Evolutionary conservation across 495 filamentous ascomycete species (phyloP), one percentile per base, ranked within the genome.

Genomic region (Xeromyces bisporus): DNA sequence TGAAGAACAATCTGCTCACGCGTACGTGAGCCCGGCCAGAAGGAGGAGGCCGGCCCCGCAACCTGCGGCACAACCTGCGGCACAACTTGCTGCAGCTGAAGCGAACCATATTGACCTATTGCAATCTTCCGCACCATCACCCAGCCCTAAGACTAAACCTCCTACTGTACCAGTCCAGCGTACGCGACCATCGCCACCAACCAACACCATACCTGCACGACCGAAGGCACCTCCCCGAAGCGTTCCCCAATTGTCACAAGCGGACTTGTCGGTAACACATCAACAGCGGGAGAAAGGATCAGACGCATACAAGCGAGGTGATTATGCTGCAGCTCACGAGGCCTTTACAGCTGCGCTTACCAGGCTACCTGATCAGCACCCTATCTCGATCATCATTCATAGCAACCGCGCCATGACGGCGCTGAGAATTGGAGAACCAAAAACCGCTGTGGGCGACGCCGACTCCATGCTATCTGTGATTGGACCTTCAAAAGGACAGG

Each of bases 331-430:
- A 2, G 91, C 89, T 0, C 80, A 93, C 40, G 66, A 72, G 29
- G 70, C 73, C 7, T 97, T 94, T 60, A 73, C 77, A 0, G 60
- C 69, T 21, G 80, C 89, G 2, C 67, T 96, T 6, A 47, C 63
- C 3, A 67, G 67, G 31, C 62, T 97, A 16, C 91, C 89, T 6
- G 51, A 70, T 8, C 66, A 65, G n/a, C 91, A 96, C 48, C 83
- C 84, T 8, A 62, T 96, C 24, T 68, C 74, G 26, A 86, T 96
- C 38, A 56, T 93, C 15, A 62, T 94, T 14, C 75, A 86, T 31
- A 85, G 79, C 55, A 97, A 97, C 53, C 89, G 83, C 31, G 79
- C 89, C 7, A 73, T 94, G 36, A 89, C 83, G 0, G 72, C 75
- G 8, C 61, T 93, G 28, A 94, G 93, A 45, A 82, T 77, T 0